Evolutionary conservation across 495 filamentous ascomycete genomes (phyloP), one percentile per base, ranked within the genome.

Genomic region (Pyrenopolyporus hunteri): DNA sequence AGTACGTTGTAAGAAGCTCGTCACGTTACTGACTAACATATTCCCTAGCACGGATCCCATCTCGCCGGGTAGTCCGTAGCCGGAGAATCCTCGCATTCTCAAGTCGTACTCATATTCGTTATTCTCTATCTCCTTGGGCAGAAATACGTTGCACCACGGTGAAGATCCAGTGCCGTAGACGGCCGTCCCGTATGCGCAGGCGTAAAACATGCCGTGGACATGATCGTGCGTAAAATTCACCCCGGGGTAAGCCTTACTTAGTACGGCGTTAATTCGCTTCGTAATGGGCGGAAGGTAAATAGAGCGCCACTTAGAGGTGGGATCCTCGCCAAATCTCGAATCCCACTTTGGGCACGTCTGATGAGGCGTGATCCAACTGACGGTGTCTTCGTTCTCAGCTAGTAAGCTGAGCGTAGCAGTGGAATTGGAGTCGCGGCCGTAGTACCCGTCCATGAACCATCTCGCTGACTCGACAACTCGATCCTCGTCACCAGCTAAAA

Each of bases 391-490:
- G 17, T 59, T 42, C 16, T 59, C 61, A 6, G 16, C 16, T 8
- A 64, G 7, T 1, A 52, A 1, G 4, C 19, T 35, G 7, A 57
- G 32, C 11, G 31, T 53, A 1, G 54, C 48, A 5, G 61, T 47
- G 14, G 47, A 20, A 42, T 64, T 47, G 8, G 52, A 47, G 25
- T 26, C 23, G 42, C 61, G 61, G 9, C 59, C 59, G 43, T 63
- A 63, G 37, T 63, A 63, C 4, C 59, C 59, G 47, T 63, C 51
- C 59, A 63, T 63, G 7, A 63, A 63, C 59, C 59, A 63, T 9
- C 44, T 44, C 10, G 59, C 61, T 7, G 54, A 64, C 32, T 64
- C 61, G 6, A 64, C 39, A n/a, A 64, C 61, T 2, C 61, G 23
- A 14, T 59, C 61, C 29, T 58, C 47, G 13, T 59, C 55, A 25